Base-by-base conservation (phyloP, 148 eudicot genomes). In the Mesembryanthemum crystallinum region DNA sequence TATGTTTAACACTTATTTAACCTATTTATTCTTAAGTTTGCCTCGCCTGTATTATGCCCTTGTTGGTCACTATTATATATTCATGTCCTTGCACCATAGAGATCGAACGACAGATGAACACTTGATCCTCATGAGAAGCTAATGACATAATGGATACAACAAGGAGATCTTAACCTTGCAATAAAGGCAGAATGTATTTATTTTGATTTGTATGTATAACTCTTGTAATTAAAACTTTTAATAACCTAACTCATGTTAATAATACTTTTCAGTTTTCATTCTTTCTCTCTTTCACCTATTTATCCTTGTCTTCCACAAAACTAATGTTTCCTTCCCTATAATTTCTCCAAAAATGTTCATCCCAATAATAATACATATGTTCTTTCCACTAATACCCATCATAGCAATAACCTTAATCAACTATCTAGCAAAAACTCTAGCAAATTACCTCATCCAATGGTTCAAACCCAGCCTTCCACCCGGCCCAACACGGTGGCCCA, bases 401-500 rank as follows among this genome's bases (percentile, higher is more conserved):
- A 33, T 61, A 32, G 39, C 30, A 60, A 7, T 47, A 64, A 30
- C 42, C 65, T 17, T 64, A 9, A 15, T 54, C n/a, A 23, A 54
- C 24, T n/a, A 43, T 58, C 23, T 58, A n/a, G n/a, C n/a, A n/a
- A n/a, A n/a, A n/a, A n/a, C 29, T 14, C 35, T 72, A 42, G 29
- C 64, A 20, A 13, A 72, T 4, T 49, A 73, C 42, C 58, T 11
- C 24, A 30, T 47, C 47, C 65, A n/a, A 57, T 30, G 72, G 42
- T 21, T 47, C 29, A 72, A 21, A 23, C 32, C 55, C 28, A 78
- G 65, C 78, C 91, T 88, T 17, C 94, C 92, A 1, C 97, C 92
- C 0, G 91, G 92, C 27, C 97, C 94, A 1, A 77, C 82, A 0
- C 91, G 87, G 14, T 80, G 82, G 62, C 97, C 97, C 1, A 52